Percentiles rank a stretch among this genome's conserved stretches.
Evolutionary conservation across 768 basidiomycete species (phyloP).

Genomic region (Tricholoma furcatifolium): DNA sequence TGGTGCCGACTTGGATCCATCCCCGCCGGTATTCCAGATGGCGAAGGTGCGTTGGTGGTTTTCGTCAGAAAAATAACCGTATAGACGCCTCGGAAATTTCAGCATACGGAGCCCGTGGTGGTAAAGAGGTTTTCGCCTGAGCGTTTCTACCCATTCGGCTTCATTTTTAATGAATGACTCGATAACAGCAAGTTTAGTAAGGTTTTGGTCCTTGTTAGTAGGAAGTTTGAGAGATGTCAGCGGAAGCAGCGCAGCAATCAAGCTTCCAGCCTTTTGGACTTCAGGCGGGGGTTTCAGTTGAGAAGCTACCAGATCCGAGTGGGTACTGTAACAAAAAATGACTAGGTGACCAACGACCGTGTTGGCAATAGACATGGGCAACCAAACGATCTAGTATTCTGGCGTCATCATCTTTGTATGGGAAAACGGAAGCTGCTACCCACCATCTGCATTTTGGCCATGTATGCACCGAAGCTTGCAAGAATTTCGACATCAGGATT

Average conservation of each 20-base stretch:
- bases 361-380: constrained; percentile 46
- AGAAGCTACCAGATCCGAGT: constrained; percentile 30
- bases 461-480: constrained; percentile 39
- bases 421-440: background rate
- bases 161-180: constrained; percentile 14
- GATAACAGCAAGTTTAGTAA: constrained; percentile 17
- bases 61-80: constrained; percentile 40
- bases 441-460: constrained; percentile 50
- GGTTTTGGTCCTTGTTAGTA: constrained; percentile 21
- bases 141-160: constrained; percentile 18
- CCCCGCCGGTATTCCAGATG: constrained; percentile 42
- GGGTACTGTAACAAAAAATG: constrained; percentile 42
- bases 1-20: constrained; percentile 24
- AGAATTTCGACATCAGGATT: constrained; percentile 39
- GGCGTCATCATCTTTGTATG: background rate
- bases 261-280: constrained; percentile 23
- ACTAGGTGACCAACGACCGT: constrained; percentile 49
- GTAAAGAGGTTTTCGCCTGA: constrained; percentile 26
- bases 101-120: constrained; percentile 43
- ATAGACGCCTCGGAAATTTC: constrained; percentile 43
- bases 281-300: constrained; percentile 41
- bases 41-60: constrained; percentile 36
- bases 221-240: constrained; percentile 34
- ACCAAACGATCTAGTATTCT: constrained; percentile 45
- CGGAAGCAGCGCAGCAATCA: constrained; percentile 46